Conservation (phyloP, 768 basidiomycete species). For the Calocybe gangraenosa region DNA sequence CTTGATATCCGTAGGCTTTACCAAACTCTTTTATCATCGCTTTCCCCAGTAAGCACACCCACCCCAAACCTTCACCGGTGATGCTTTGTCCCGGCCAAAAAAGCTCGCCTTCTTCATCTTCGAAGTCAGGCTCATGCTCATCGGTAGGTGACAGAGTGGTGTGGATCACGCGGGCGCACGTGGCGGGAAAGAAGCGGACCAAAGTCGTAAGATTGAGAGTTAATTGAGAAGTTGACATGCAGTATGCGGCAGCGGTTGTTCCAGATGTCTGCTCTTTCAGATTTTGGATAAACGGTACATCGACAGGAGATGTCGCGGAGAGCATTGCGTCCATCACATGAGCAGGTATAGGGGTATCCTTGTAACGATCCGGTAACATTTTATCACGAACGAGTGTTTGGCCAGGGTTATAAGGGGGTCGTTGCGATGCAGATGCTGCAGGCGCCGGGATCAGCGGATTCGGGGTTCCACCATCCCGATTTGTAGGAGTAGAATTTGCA, state of each 20-base stretch:
- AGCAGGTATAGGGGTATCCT: slow-evolving; percentile 34
- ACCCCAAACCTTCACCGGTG: slow-evolving; percentile 75
- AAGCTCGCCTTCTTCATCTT: slow-evolving; percentile 84
- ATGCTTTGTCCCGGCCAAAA: slow-evolving; percentile 76
- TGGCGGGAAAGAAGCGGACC: slow-evolving; percentile 68
- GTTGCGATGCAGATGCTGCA: slow-evolving; percentile 26
- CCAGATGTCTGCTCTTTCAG: slow-evolving; percentile 38
- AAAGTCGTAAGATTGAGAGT: slow-evolving; percentile 63
- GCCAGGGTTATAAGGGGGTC: slow-evolving; percentile 24
- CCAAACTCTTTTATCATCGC: slow-evolving; percentile 85
- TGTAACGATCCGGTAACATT: slow-evolving; percentile 35
- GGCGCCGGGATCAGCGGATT: slow-evolving; percentile 32
- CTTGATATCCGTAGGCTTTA: slow-evolving; percentile 67
- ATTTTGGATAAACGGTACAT: slow-evolving; percentile 34
- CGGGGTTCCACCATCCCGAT: slow-evolving; percentile 54
- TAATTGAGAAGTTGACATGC: slow-evolving; percentile 47
- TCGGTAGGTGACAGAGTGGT: slow-evolving; percentile 59
- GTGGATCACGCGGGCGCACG: slow-evolving; percentile 69
- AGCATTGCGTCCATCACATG: slow-evolving; percentile 41
- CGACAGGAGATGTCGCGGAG: slow-evolving; percentile 39
- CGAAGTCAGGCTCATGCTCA: slow-evolving; percentile 77
- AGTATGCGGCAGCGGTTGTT: slow-evolving; percentile 37
- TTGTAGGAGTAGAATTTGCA: slow-evolving; percentile 74
- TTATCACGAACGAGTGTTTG: slow-evolving; percentile 31
- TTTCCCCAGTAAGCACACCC: slow-evolving; percentile 85